phyloP scores from a whole-genome alignment of 345 rosid genomes.

The Excoecaria agallocha region DNA sequence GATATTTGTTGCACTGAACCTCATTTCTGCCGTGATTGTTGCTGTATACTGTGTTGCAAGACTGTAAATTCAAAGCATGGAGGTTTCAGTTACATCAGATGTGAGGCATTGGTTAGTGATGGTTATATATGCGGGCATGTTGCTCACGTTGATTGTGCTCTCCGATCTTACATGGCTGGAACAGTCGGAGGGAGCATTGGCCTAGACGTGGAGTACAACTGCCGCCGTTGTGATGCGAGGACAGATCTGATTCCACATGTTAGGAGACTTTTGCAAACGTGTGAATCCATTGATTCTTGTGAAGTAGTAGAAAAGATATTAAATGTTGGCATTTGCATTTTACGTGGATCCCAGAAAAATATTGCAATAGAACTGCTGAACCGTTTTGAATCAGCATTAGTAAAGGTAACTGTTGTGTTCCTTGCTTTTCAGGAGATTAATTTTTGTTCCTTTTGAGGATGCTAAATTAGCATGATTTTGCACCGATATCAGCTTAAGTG shows the following conservation, averaged over 20 bases:
- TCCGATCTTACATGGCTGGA: constrained; percentile 81
- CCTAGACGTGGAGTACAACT: constrained; percentile 84
- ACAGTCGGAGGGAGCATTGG: constrained; percentile 79
- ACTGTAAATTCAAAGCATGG: constrained; percentile 42
- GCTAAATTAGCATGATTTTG: constrained; percentile 23
- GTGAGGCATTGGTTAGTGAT: constrained; percentile 56
- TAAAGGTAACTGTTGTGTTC: constrained; percentile 47
- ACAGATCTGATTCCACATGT: constrained; percentile 68
- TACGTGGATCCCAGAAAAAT: constrained; percentile 55
- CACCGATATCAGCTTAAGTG: constrained; percentile 56
- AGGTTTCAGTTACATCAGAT: constrained; percentile 68
- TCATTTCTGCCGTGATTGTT: constrained; percentile 71
- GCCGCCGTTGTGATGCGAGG: constrained; percentile 77
- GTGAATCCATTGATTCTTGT: constrained; percentile 49
- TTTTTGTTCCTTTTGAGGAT: constrained; percentile 6
- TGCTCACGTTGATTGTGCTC: constrained; percentile 87
- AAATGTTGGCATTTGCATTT: constrained; percentile 52
- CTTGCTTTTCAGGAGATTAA: constrained; percentile 9
- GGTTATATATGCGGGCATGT: constrained; percentile 67
- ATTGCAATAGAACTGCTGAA: constrained; percentile 47
- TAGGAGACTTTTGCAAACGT: constrained; percentile 44
- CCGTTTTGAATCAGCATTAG: constrained; percentile 46
- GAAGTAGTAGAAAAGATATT: constrained; percentile 59
- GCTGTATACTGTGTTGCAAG: constrained; percentile 81
- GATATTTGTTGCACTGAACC: constrained; percentile 80